phyloP scores from a whole-genome alignment of 2,329 filamentous ascomycete genomes.

The Fusarium dimerum region DNA sequence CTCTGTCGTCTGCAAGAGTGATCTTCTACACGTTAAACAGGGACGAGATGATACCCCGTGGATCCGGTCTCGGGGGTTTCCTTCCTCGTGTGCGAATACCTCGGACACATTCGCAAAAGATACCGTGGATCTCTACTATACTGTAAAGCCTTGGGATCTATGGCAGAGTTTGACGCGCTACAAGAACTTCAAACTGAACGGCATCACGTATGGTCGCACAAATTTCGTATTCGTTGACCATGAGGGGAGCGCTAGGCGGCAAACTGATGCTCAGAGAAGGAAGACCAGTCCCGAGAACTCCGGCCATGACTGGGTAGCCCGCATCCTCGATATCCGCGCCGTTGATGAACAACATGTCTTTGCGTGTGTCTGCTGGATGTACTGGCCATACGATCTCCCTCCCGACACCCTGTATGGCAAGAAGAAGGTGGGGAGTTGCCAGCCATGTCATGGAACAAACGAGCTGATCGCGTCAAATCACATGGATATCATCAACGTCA shows the following conservation, averaged over 20 bases:
- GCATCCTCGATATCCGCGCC: slow-evolving; percentile 75
- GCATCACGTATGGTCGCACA: slow-evolving; percentile 58
- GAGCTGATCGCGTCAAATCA: slow-evolving; percentile 74
- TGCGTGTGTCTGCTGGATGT: slow-evolving; percentile 75
- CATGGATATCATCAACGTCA: slow-evolving; percentile 30
- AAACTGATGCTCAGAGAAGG: slow-evolving; percentile 38
- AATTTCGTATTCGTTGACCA: slow-evolving; percentile 62
- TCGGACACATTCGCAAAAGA: slow-evolving; percentile 50
- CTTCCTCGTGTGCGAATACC: slow-evolving; percentile 54
- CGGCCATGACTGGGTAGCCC: slow-evolving; percentile 70
- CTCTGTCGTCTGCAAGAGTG: slow-evolving; percentile 37
- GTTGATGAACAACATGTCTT: slow-evolving; percentile 73
- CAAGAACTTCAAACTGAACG: slow-evolving; percentile 62
- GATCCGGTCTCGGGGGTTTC: slow-evolving; percentile 52
- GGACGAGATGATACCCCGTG: slow-evolving; percentile 39
- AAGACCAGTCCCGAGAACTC: slow-evolving; percentile 26
- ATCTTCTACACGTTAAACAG: slow-evolving; percentile 38
- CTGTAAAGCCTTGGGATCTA: slow-evolving; percentile 51
- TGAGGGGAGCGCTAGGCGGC: slow-evolving; percentile 55
- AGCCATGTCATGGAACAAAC: slow-evolving; percentile 66
- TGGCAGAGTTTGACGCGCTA: slow-evolving; percentile 63
- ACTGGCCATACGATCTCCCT: slow-evolving; percentile 71
- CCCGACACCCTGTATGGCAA: slow-evolving; percentile 54
- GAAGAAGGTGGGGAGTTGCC: slow-evolving; percentile 52
- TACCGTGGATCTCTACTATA: slow-evolving; percentile 57